Base-by-base conservation (phyloP, 2,329 filamentous ascomycete species). In the Xylaria sp. region DNA sequence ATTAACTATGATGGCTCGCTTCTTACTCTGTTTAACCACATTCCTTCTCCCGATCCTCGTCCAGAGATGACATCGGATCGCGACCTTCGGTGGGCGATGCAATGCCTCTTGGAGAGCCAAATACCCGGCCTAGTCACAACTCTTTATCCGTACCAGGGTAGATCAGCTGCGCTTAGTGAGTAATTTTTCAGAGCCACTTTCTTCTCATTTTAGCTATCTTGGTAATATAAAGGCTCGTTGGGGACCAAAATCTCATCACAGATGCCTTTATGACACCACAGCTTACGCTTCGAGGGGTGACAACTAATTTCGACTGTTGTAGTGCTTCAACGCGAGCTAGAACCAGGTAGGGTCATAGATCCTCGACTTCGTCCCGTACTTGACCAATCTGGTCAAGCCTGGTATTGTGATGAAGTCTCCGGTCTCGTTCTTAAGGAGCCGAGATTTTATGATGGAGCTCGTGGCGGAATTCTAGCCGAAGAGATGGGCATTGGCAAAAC, bases 401-500 rank as follows among this genome's bases (percentile, higher is more conserved):
- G 90, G 81, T 97, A 92, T 75, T 90, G 90, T 70, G 90, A 94
- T 68, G 82, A 86, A 5, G 85, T 90, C 50, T 85, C 87, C 17
- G 87, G 88, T 0, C 82, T 83, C 0, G 85, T 93, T 54, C 76
- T 92, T 0, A 83, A 83, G 39, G 86, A 91, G n/a, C 89, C 92
- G 11, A 85, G 86, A 2, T 86, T 87, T 65, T 97, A 95, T 72
- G 93, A 96, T 50, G 85, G 88, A 29, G 86, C 90, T 5, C 84
- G 86, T 65, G 94, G 94, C 38, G 95, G 94, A 2, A 91, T 95
- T 15, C 80, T 94, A 15, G 91, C 92, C 0, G 92, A 96, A 75
- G 90, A 92, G 69, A 94, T 94, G 92, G 91, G 90, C 5, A 81
- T 86, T 0, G 94, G 95, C 0, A 98, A 97, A 81, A 97, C 95